A percentile compares a stretch with the other conserved stretches of the same genome.
phyloP scores from a whole-genome alignment of 2,329 filamentous ascomycete species.

The Hirsutella minnesotensis region DNA sequence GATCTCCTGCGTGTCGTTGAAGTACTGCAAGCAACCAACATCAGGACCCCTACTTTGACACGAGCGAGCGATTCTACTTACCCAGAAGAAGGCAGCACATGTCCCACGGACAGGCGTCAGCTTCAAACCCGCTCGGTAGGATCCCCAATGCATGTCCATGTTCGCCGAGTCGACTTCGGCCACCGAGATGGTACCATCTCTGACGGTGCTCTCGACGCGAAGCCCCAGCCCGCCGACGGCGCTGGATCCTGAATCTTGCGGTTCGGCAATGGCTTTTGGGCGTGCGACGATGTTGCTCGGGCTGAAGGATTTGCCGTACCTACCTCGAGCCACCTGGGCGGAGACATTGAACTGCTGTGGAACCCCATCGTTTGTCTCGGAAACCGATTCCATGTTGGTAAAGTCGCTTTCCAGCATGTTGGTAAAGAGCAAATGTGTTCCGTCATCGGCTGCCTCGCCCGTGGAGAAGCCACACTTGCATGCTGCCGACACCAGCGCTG shows the following conservation, averaged over 20 bases:
- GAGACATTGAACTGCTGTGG: conserved; percentile 57
- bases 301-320: conserved; percentile 53
- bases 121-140: conserved; percentile 57
- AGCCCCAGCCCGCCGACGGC: conserved; percentile 38
- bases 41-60: not conserved
- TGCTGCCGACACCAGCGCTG: conserved; percentile 21
- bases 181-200: conserved; percentile 42
- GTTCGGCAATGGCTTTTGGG: conserved; percentile 21
- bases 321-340: conserved; percentile 43
- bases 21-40: conserved; percentile 39
- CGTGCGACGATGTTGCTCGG: conserved; percentile 45
- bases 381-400: conserved; percentile 36
- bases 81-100: conserved; percentile 73
- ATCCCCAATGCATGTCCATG: conserved; percentile 56
- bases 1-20: conserved; percentile 69
- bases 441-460: conserved; percentile 25
- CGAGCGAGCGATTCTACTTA: conserved; percentile 16
- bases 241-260: not conserved
- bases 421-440: conserved; percentile 43
- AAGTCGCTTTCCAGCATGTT: conserved; percentile 65
- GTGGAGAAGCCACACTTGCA: conserved; percentile 66
- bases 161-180: conserved; percentile 53
- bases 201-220: conserved; percentile 33
- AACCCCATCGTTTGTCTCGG: conserved; percentile 47
- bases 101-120: conserved; percentile 50